phyloP scores from a whole-genome alignment of 192 early-diverging fungal species.

The Coemansia umbellata region DNA sequence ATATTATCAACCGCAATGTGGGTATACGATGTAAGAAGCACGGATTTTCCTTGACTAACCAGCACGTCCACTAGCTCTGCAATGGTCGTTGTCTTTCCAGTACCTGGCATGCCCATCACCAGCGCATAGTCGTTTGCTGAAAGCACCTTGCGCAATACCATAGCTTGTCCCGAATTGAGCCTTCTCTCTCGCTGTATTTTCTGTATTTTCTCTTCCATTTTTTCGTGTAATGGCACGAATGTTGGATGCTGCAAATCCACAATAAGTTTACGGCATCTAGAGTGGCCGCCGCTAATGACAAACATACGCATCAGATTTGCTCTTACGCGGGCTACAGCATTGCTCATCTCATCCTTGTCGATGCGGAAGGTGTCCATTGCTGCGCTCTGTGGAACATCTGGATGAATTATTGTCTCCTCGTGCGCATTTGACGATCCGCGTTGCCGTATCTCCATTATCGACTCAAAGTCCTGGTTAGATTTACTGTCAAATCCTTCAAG shows the following conservation, averaged over 20 bases:
- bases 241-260: conserved; percentile 72
- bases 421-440: conserved; percentile 1
- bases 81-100: conserved; percentile 92
- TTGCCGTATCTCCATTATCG: conserved; percentile 35
- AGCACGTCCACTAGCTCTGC: conserved; percentile 70
- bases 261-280: conserved; percentile 62
- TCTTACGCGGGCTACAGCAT: conserved; percentile 64
- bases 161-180: conserved; percentile 72
- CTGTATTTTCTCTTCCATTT: conserved; percentile 10
- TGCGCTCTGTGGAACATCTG: conserved; percentile 33
- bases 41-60: conserved; percentile 63
- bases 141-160: conserved; percentile 69
- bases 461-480: conserved; percentile 56
- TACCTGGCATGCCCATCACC: conserved; percentile 95
- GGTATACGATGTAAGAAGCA: conserved; percentile 87
- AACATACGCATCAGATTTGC: conserved; percentile 78
- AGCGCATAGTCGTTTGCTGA: conserved; percentile 79
- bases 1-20: conserved; percentile 93
- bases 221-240: conserved; percentile 46
- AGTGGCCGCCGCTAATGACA: conserved; percentile 44
- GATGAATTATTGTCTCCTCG: conserved; percentile 22
- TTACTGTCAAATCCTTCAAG: conserved; percentile 52
- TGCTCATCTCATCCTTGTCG: conserved; percentile 79
- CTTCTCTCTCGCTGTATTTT: conserved; percentile 14
- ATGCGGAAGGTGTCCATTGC: conserved; percentile 55